Evolutionary conservation across 2,329 filamentous ascomycete species (phyloP).

Genomic region (Stromatinia cepivora): DNA sequence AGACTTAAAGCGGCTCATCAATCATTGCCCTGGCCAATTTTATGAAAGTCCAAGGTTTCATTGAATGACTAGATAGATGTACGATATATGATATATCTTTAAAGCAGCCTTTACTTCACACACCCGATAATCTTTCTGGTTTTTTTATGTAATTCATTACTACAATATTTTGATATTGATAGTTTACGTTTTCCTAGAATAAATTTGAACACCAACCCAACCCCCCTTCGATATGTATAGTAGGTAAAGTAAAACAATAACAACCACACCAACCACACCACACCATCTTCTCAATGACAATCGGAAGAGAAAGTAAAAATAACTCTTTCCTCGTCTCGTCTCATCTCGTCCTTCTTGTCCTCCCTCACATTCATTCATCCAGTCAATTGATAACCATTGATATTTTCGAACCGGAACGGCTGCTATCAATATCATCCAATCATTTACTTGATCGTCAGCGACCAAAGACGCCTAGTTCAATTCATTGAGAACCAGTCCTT

Average conservation of each 20-base stretch:
- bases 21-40: conserved; percentile 8
- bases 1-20: not conserved
- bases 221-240: not conserved
- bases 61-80: not conserved
- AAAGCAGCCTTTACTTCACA: not conserved
- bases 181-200: not conserved
- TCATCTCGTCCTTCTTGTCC: not conserved
- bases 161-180: not conserved
- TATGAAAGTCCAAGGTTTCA: not conserved
- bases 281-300: not conserved
- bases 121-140: not conserved
- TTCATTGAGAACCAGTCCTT: conserved; percentile 15
- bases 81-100: not conserved
- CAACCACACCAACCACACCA: not conserved
- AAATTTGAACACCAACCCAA: not conserved
- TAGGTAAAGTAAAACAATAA: conserved; percentile 1
- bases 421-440: conserved; percentile 21
- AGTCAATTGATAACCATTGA: conserved; percentile 6
- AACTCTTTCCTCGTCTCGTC: not conserved
- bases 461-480: conserved; percentile 5
- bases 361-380: conserved; percentile 1
- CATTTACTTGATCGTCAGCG: conserved; percentile 4
- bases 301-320: conserved; percentile 15
- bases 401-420: conserved; percentile 6
- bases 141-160: not conserved